A percentile compares a stretch with the other conserved stretches of the same genome.
Conservation (phyloP, 202 grass and related monocot genomes). For the Setaria viridis region DNA sequence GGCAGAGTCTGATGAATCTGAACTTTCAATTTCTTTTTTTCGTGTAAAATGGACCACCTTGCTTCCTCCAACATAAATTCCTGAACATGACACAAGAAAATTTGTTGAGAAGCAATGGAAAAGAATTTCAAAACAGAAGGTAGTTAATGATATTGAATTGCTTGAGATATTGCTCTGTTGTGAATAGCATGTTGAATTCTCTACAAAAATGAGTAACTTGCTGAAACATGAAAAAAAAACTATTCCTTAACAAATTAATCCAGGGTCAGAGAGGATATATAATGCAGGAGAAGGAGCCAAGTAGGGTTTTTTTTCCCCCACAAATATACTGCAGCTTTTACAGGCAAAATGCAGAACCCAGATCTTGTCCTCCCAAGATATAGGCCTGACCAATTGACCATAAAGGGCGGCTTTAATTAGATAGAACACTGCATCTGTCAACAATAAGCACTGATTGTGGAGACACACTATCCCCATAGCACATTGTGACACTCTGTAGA, state of each 20-base stretch:
- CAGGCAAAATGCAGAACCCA: constrained; percentile 33
- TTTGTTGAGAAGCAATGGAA: constrained; percentile 11
- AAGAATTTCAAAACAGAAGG: background rate
- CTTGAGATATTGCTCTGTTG: background rate
- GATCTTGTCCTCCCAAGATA: constrained; percentile 23
- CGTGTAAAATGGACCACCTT: constrained; percentile 98
- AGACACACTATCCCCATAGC: background rate
- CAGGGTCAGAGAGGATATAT: background rate
- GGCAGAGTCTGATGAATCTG: constrained; percentile 59
- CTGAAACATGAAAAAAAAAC: background rate
- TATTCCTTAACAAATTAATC: background rate
- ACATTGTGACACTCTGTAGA: constrained; percentile 17
- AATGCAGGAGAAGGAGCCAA: background rate
- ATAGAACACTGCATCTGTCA: background rate
- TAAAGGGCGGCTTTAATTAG: constrained; percentile 32
- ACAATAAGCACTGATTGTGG: constrained; percentile 12
- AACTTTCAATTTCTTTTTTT: constrained; percentile 73
- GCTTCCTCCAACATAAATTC: constrained; percentile 96
- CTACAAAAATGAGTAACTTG: background rate
- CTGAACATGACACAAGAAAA: constrained; percentile 44
- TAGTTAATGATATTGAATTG: background rate
- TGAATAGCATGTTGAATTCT: background rate
- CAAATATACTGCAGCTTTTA: constrained; percentile 35
- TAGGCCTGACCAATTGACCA: constrained; percentile 27
- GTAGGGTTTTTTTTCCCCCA: background rate